phyloP scores from a whole-genome alignment of 345 rosid species.

The Microthlaspi erraticum region DNA sequence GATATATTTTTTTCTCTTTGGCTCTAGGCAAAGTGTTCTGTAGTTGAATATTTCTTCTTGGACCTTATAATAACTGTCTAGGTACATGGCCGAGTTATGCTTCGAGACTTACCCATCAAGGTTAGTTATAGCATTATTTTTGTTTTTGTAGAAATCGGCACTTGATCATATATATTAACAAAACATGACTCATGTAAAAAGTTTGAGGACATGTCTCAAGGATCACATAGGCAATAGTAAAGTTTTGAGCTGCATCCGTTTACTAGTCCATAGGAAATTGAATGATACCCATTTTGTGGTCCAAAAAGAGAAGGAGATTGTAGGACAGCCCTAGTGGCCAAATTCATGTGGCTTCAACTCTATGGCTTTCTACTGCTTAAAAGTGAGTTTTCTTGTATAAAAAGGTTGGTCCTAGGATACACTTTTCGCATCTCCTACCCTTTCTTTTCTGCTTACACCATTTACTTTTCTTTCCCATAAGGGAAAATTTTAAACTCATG shows the following conservation, averaged over 20 bases:
- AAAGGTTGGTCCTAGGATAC: conserved; percentile 46
- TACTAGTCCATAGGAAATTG: conserved; percentile 7
- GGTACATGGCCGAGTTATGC: conserved; percentile 22
- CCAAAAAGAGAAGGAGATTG: conserved; percentile 28
- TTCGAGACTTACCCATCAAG: conserved; percentile 8
- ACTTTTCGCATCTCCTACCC: conserved; percentile 39
- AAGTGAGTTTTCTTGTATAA: conserved; percentile 38
- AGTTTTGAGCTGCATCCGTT: background rate
- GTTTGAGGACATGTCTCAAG: background rate
- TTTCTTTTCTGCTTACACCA: conserved; percentile 32
- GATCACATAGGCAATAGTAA: background rate
- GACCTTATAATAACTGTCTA: conserved; percentile 25
- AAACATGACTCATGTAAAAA: conserved; percentile 6
- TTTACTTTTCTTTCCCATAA: conserved; percentile 8
- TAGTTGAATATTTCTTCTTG: conserved; percentile 30
- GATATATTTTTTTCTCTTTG: background rate
- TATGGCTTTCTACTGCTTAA: conserved; percentile 23
- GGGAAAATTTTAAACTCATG: background rate
- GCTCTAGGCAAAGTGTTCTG: background rate
- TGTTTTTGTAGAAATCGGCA: conserved; percentile 10
- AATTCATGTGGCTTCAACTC: conserved; percentile 38
- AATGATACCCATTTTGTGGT: conserved; percentile 39
- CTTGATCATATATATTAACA: conserved; percentile 4
- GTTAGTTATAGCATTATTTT: conserved; percentile 10
- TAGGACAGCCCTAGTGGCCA: conserved; percentile 18